Percentiles rank a stretch among this genome's conserved stretches.
Evolutionary conservation across 306 rosid genomes (phyloP).

Genomic region (Hippophae rhamnoides): DNA sequence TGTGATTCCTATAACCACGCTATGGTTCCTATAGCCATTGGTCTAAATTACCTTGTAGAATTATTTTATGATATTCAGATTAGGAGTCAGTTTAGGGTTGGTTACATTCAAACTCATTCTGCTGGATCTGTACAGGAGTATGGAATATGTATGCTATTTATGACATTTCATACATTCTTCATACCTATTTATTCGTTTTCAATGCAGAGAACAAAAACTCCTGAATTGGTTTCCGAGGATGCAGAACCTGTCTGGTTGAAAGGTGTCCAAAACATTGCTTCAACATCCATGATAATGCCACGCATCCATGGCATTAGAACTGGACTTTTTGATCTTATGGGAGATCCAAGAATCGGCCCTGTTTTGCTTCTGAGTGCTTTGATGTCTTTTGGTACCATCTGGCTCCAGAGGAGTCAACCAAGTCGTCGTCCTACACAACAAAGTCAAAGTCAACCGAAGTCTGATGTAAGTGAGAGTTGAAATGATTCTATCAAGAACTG

Average conservation of each 20-base stretch:
- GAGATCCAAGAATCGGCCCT: constrained; percentile 89
- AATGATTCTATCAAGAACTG: neutral
- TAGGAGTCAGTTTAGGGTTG: too few species aligned
- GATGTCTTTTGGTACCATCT: constrained; percentile 56
- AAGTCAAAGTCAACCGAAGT: constrained; percentile 30
- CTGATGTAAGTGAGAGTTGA: constrained; percentile 35
- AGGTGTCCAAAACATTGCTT: constrained; percentile 37
- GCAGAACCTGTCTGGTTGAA: constrained; percentile 53
- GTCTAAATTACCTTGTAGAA: too few species aligned
- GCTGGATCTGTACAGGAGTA: neutral
- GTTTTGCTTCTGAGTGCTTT: constrained; percentile 68
- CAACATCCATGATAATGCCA: constrained; percentile 35
- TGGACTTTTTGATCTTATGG: constrained; percentile 35
- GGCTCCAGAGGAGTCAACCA: constrained; percentile 67
- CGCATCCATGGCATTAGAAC: constrained; percentile 22
- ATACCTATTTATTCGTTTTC: constrained; percentile 2
- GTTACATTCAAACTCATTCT: too few species aligned
- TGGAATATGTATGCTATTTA: neutral
- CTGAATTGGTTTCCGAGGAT: constrained; percentile 64
- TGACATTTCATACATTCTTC: neutral
- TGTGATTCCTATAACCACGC: too few species aligned
- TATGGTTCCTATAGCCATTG: too few species aligned
- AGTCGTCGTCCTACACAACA: constrained; percentile 17
- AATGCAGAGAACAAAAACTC: constrained; percentile 61
- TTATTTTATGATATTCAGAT: too few species aligned